Conservation (phyloP, 208 protist species). For the Lotmaria passim region DNA sequence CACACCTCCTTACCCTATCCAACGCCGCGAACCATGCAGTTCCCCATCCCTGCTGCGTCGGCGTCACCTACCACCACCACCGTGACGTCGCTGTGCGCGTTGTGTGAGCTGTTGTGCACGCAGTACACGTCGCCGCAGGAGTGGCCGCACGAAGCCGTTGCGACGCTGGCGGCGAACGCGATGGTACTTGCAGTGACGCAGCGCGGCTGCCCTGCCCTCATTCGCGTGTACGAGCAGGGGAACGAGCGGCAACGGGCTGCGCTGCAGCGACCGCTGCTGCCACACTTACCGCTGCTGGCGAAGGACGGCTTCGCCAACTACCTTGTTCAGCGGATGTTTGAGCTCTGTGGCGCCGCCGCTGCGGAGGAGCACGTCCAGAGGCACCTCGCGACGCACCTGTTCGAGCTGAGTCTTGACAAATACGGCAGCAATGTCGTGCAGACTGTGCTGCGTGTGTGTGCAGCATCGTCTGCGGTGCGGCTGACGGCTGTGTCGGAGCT, state of each 20-base stretch:
- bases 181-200: not conserved
- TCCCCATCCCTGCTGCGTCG: too few species aligned
- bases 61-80: too few species aligned
- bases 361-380: not conserved
- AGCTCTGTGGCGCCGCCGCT: not conserved
- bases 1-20: too few species aligned
- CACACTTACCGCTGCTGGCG: not conserved
- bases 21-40: too few species aligned
- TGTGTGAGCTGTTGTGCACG: too few species aligned
- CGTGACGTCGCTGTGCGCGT: too few species aligned
- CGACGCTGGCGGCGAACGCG: not conserved
- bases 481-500: not conserved
- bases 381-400: not conserved
- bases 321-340: not conserved
- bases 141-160: not conserved
- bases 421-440: slow-evolving; percentile 7
- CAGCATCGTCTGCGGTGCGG: not conserved
- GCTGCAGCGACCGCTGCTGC: not conserved
- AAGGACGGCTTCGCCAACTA: slow-evolving; percentile 7
- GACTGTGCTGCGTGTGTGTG: slow-evolving; percentile 3
- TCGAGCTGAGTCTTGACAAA: not conserved
- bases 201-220: not conserved
- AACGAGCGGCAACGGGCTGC: not conserved
- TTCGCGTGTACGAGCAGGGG: not conserved
- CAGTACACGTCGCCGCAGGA: not conserved